phyloP scores from a whole-genome alignment of 208 protist species.

The Crithidia sp. region DNA sequence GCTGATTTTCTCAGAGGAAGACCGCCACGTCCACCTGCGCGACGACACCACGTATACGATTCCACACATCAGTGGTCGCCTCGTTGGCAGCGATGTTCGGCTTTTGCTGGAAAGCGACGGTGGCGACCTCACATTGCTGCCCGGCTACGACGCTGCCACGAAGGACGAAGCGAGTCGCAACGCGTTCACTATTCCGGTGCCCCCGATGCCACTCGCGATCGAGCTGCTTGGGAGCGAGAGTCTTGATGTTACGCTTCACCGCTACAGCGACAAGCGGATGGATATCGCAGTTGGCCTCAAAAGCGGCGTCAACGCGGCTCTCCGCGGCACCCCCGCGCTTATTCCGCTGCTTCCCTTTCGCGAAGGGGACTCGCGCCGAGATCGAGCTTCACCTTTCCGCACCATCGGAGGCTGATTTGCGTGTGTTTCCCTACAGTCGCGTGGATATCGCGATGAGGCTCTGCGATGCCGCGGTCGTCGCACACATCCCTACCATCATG shows the following conservation, averaged over 20 bases:
- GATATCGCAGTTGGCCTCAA: constrained; percentile 42
- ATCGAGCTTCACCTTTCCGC: constrained; percentile 35
- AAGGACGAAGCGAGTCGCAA: constrained; percentile 14
- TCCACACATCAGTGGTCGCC: constrained; percentile 45
- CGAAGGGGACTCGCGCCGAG: constrained; percentile 29
- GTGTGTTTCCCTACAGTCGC: constrained; percentile 53
- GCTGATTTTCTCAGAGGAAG: constrained; percentile 47
- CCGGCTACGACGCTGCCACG: constrained; percentile 18
- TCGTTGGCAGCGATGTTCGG: constrained; percentile 29
- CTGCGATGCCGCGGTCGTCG: constrained; percentile 29
- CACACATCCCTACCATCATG: constrained; percentile 63
- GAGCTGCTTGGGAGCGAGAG: constrained; percentile 33
- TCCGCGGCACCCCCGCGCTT: constrained; percentile 32
- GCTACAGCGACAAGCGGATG: constrained; percentile 68
- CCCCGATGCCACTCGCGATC: constrained; percentile 35
- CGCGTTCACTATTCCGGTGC: constrained; percentile 8
- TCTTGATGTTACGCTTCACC: constrained; percentile 39
- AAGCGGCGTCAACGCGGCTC: constrained; percentile 39
- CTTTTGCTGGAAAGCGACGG: constrained; percentile 30
- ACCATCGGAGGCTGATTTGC: constrained; percentile 42
- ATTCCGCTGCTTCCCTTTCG: constrained; percentile 38
- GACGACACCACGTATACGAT: constrained; percentile 29
- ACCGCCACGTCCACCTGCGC: constrained; percentile 61
- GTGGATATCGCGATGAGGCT: constrained; percentile 29
- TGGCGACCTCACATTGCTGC: constrained; percentile 18